Conservation (phyloP, 768 basidiomycete genomes). For the Lactarius sp. region DNA sequence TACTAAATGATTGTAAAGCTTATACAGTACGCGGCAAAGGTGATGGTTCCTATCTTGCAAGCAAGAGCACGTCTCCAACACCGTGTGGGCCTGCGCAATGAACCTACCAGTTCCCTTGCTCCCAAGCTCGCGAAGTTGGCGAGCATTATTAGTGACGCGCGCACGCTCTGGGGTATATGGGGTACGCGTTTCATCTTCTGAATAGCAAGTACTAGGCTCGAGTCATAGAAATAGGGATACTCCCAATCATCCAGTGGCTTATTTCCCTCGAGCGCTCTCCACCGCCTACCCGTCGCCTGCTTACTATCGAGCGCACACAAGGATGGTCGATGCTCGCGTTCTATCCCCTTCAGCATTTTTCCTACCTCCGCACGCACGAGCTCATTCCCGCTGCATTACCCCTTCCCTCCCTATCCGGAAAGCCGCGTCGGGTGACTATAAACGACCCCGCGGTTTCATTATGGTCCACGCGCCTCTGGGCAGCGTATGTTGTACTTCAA, state of each 20-base stretch:
- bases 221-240: constrained; percentile 45
- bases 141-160: constrained; percentile 56
- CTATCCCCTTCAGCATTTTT: constrained; percentile 75
- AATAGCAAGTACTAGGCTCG: background rate
- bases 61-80: constrained; percentile 67
- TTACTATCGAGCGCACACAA: constrained; percentile 75
- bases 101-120: constrained; percentile 52
- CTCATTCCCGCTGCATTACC: constrained; percentile 55
- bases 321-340: constrained; percentile 74
- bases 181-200: constrained; percentile 42
- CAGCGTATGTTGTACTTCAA: constrained; percentile 69
- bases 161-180: constrained; percentile 75
- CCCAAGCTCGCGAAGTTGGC: constrained; percentile 50
- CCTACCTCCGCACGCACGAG: constrained; percentile 56
- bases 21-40: constrained; percentile 67
- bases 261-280: constrained; percentile 67
- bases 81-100: constrained; percentile 51
- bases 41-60: constrained; percentile 60
- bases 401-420: constrained; percentile 35
- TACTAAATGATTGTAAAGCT: constrained; percentile 41
- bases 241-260: constrained; percentile 78
- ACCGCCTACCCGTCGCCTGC: constrained; percentile 62
- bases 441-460: constrained; percentile 46
- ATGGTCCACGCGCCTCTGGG: constrained; percentile 84
- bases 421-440: constrained; percentile 35